A percentile compares a stretch with the other conserved stretches of the same genome.
These are phyloP conservation scores for Vanrija pseudolonga DNA, from an alignment of 1,284 basidiomycete genomes.

Conservation along the genomic window DNA sequence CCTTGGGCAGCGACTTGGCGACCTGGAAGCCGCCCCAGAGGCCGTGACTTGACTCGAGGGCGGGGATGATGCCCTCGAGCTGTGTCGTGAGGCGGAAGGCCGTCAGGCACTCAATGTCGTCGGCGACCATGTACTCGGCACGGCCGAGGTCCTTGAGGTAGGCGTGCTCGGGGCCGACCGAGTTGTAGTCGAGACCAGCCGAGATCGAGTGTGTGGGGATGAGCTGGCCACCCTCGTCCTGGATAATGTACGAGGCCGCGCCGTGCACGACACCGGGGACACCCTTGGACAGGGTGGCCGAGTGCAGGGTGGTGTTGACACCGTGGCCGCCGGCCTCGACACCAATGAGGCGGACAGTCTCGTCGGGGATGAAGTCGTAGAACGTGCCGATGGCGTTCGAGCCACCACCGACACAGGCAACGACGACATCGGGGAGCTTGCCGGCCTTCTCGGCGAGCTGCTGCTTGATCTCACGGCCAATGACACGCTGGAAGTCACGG, in stretches of 20 bases:
- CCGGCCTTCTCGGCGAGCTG: slow-evolving; percentile 72
- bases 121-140: slow-evolving; percentile 89
- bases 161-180: slow-evolving; percentile 93
- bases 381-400: slow-evolving; percentile 97
- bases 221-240: slow-evolving; percentile 85
- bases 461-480: slow-evolving; percentile 89
- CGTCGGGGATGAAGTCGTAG: slow-evolving; percentile 87
- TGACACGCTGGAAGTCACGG: slow-evolving; percentile 94
- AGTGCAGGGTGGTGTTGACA: slow-evolving; percentile 79
- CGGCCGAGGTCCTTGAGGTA: slow-evolving; percentile 92
- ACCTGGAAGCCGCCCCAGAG: slow-evolving; percentile 85
- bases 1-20: slow-evolving; percentile 79
- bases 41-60: slow-evolving; percentile 92
- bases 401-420: slow-evolving; percentile 97
- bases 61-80: slow-evolving; percentile 94
- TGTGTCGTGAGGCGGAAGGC: slow-evolving; percentile 91
- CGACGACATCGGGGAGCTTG: slow-evolving; percentile 87
- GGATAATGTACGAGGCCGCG: slow-evolving; percentile 86
- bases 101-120: slow-evolving; percentile 85
- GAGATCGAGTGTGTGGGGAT: slow-evolving; percentile 96
- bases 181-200: slow-evolving; percentile 60
- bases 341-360: slow-evolving; percentile 75
- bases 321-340: slow-evolving; percentile 97
- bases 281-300: slow-evolving; percentile 86
- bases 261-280: slow-evolving; percentile 94